Percentiles rank a stretch among this genome's conserved stretches.
These are phyloP conservation scores for Nitzschia inconspicua DNA, from an alignment of 108 stramenopile species.

Conservation along the genomic window DNA sequence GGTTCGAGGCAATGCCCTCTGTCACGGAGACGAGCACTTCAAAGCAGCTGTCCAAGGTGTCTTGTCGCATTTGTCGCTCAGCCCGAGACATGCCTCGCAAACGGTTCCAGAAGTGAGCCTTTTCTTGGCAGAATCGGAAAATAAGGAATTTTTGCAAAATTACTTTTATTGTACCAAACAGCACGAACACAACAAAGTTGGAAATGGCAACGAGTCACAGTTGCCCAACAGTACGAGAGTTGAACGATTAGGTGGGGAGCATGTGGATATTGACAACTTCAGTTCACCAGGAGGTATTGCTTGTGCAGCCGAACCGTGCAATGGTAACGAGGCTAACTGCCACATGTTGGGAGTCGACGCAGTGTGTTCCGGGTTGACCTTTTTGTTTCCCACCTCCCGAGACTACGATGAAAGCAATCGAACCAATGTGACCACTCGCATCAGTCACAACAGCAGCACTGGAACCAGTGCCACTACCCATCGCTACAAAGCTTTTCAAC, in stretches of 20 bases:
- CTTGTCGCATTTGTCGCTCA: slow-evolving; percentile 13
- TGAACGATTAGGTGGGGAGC: not conserved
- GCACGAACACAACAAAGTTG: not conserved
- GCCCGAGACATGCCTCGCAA: not conserved
- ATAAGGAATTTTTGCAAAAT: slow-evolving; percentile 25
- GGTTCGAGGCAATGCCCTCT: slow-evolving; percentile 16
- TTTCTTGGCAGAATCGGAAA: slow-evolving; percentile 6
- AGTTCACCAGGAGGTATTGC: not conserved
- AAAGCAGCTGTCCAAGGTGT: slow-evolving; percentile 19
- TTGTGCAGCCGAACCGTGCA: slow-evolving; percentile 10
- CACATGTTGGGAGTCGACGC: slow-evolving; percentile 17
- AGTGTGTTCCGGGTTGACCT: slow-evolving; percentile 2
- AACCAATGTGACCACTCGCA: not conserved
- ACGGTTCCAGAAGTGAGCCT: not conserved
- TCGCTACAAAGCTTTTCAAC: not conserved
- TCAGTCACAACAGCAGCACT: not conserved
- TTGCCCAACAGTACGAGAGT: not conserved
- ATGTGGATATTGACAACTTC: not conserved
- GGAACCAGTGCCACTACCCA: not conserved
- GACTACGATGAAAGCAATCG: too few relatives aligned
- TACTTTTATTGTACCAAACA: slow-evolving; percentile 24
- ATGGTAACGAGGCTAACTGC: slow-evolving; percentile 10
- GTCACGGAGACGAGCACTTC: slow-evolving; percentile 11
- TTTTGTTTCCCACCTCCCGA: slow-evolving; percentile 3
- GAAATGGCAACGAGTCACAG: not conserved